Percentiles rank a stretch among this genome's conserved stretches.
phyloP scores from a whole-genome alignment of 345 rosid species.

The Camelina hispida region DNA sequence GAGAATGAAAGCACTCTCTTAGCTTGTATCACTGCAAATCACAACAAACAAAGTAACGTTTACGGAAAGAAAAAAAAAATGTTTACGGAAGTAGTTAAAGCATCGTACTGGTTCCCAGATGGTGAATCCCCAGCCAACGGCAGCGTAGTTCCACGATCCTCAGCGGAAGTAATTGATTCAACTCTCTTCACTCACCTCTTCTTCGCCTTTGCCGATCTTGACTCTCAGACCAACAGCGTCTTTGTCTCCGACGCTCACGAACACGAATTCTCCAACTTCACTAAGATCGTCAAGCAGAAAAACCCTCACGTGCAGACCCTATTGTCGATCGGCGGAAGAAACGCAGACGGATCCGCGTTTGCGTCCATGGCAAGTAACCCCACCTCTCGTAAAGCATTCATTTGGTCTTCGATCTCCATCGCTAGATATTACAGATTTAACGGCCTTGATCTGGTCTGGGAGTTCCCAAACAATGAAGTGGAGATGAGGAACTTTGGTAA shows the following conservation, averaged over 20 bases:
- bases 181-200: slow-evolving; percentile 63
- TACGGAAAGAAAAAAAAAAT: too few relatives aligned
- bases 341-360: slow-evolving; percentile 29
- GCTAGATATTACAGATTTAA: slow-evolving; percentile 54
- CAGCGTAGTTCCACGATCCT: neutral
- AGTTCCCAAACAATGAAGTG: slow-evolving; percentile 44
- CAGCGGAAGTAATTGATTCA: slow-evolving; percentile 42
- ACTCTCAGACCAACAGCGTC: slow-evolving; percentile 47
- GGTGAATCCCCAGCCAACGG: neutral
- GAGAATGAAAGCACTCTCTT: neutral
- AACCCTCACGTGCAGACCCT: slow-evolving; percentile 57
- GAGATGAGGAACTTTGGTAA: slow-evolving; percentile 55
- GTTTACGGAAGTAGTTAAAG: neutral
- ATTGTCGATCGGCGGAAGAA: slow-evolving; percentile 63
- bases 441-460: slow-evolving; percentile 74
- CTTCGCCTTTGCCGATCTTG: slow-evolving; percentile 57
- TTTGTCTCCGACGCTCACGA: slow-evolving; percentile 47
- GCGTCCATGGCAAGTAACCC: slow-evolving; percentile 60
- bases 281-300: slow-evolving; percentile 46
- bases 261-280: slow-evolving; percentile 54
- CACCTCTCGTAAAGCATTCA: slow-evolving; percentile 53
- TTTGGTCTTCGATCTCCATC: slow-evolving; percentile 54
- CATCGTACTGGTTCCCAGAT: neutral
- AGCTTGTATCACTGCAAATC: neutral
- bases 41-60: neutral